Evolutionary conservation across 176 grass and related monocot species (phyloP).

Genomic region (Avena atlantica): DNA sequence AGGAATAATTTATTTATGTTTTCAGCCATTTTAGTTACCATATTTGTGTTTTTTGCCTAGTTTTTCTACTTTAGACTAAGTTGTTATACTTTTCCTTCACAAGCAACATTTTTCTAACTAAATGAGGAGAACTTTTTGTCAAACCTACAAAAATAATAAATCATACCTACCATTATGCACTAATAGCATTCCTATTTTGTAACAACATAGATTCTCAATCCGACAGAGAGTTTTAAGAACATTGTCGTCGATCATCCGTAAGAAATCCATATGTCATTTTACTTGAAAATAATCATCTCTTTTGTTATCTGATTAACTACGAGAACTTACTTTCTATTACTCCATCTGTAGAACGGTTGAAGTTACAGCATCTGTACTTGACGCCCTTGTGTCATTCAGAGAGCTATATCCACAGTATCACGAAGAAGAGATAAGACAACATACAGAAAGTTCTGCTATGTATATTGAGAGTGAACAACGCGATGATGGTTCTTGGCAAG

Average conservation of each 20-base stretch:
- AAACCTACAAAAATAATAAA: too few species aligned
- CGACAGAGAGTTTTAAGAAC: neutral
- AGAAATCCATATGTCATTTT: neutral
- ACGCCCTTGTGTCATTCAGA: slow-evolving; percentile 37
- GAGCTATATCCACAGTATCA: slow-evolving; percentile 32
- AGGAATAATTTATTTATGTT: too few species aligned
- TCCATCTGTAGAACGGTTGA: slow-evolving; percentile 17
- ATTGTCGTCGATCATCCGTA: neutral
- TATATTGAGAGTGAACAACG: slow-evolving; percentile 39
- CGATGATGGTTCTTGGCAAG: slow-evolving; percentile 50
- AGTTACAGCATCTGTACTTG: slow-evolving; percentile 43
- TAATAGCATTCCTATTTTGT: neutral
- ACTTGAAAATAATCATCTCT: neutral
- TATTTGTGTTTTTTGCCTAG: too few species aligned
- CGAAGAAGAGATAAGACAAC: slow-evolving; percentile 28
- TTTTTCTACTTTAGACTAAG: too few species aligned
- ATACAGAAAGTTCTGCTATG: slow-evolving; percentile 23
- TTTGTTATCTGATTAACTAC: too few species aligned
- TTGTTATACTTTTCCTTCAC: too few species aligned
- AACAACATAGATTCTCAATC: neutral
- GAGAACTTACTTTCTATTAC: neutral
- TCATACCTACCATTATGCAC: neutral
- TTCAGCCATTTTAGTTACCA: too few species aligned
- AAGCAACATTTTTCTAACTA: too few species aligned
- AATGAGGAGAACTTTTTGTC: neutral